phyloP scores from a whole-genome alignment of 2,329 filamentous ascomycete genomes.

The Colletotrichum sp. region DNA sequence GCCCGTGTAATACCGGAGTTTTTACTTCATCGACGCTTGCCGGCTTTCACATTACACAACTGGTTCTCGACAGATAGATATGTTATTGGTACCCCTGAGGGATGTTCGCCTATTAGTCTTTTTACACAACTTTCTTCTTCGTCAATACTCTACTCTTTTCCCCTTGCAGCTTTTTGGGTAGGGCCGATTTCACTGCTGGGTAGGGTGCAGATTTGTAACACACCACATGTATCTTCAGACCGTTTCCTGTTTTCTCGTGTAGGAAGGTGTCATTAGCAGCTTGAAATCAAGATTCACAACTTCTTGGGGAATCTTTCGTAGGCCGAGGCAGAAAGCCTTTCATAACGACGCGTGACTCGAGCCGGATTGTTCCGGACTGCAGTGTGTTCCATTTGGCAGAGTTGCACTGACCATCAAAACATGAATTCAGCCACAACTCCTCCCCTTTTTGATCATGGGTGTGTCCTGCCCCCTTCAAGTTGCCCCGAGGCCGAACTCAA shows the following conservation, averaged over 20 bases:
- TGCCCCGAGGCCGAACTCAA: background rate
- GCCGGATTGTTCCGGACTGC: background rate
- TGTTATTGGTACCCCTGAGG: background rate
- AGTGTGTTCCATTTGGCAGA: background rate
- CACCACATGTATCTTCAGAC: fast-evolving
- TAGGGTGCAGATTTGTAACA: background rate
- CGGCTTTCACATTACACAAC: background rate
- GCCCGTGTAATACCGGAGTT: background rate
- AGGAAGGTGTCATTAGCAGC: background rate
- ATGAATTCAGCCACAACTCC: background rate
- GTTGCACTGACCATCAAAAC: background rate
- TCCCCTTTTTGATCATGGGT: background rate
- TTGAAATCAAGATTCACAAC: background rate
- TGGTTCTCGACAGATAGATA: background rate
- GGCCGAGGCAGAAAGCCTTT: background rate
- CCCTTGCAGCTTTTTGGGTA: background rate
- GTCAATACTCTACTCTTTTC: background rate
- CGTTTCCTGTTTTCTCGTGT: background rate
- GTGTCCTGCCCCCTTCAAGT: background rate
- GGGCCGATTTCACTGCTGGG: fast-evolving
- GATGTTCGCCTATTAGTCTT: background rate
- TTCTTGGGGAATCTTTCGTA: background rate
- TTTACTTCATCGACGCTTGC: background rate
- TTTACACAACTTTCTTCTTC: background rate
- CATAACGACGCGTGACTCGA: background rate